These are phyloP conservation scores for Rosa persica DNA, from an alignment of 306 rosid species.

Conservation along the genomic window DNA sequence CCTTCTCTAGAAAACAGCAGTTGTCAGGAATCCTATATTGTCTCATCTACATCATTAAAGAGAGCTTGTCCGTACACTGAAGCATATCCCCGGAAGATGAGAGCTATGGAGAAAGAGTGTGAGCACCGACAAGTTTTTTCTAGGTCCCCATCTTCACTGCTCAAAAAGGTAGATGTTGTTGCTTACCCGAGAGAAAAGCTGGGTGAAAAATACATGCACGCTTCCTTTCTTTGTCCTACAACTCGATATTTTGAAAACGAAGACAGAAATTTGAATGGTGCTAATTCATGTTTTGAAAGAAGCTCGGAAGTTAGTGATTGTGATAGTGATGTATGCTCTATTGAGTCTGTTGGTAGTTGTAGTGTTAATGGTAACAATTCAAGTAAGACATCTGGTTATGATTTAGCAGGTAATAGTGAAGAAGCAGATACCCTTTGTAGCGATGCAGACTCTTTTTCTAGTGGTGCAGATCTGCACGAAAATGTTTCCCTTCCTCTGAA, in stretches of 20 bases:
- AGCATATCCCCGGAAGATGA: constrained; percentile 50
- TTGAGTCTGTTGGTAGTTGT: constrained; percentile 69
- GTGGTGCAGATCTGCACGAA: constrained; percentile 39
- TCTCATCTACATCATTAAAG: constrained; percentile 53
- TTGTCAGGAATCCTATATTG: constrained; percentile 38
- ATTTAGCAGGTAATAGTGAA: constrained; percentile 49
- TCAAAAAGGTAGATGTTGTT: constrained; percentile 75
- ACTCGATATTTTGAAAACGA: constrained; percentile 42
- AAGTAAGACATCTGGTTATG: constrained; percentile 36
- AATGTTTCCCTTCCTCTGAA: constrained; percentile 30
- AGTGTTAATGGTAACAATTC: constrained; percentile 49
- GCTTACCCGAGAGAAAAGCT: constrained; percentile 53
- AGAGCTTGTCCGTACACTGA: constrained; percentile 45
- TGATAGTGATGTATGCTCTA: constrained; percentile 58
- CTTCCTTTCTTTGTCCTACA: constrained; percentile 39
- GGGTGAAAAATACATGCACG: constrained; percentile 59
- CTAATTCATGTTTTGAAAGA: constrained; percentile 44
- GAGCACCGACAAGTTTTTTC: constrained; percentile 31
- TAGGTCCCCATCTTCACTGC: constrained; percentile 28
- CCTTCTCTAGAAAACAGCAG: constrained; percentile 33
- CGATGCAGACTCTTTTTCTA: constrained; percentile 61
- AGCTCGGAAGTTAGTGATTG: constrained; percentile 43
- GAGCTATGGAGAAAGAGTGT: constrained; percentile 42
- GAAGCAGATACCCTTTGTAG: constrained; percentile 53
- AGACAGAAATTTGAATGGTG: constrained; percentile 35